These are phyloP conservation scores for Aspergillus sp. DNA, from an alignment of 2,329 filamentous ascomycete genomes.

Conservation along the genomic window DNA sequence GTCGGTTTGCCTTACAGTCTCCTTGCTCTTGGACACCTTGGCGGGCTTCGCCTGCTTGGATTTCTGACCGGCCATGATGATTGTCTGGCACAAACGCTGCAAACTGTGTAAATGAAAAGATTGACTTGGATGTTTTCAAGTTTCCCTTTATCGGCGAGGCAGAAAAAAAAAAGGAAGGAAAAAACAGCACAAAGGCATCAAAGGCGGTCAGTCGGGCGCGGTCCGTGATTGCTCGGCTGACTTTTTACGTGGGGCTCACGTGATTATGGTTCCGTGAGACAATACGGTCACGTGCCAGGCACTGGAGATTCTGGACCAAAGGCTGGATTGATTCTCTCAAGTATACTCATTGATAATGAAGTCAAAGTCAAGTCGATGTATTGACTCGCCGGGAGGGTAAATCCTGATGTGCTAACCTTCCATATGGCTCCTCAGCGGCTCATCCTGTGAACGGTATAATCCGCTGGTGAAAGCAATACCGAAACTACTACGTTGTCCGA, in stretches of 20 bases:
- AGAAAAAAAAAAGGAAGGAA: neutral
- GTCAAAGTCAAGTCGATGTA: neutral
- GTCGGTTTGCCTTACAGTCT: conserved; percentile 18
- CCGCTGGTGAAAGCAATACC: neutral
- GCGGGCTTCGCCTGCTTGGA: conserved; percentile 24
- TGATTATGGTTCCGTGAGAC: neutral
- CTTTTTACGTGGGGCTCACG: neutral
- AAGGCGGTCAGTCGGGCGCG: neutral
- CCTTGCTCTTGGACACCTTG: conserved; percentile 30
- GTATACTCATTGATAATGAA: neutral
- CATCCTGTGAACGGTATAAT: neutral
- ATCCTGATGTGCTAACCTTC: too few species aligned
- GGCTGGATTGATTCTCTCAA: too few species aligned
- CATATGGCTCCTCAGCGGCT: neutral
- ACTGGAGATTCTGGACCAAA: neutral
- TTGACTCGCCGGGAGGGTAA: too few species aligned
- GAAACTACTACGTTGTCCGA: neutral
- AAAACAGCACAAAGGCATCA: neutral
- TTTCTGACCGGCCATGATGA: conserved; percentile 32
- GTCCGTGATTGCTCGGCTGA: neutral
- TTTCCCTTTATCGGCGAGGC: neutral
- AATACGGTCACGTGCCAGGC: neutral
- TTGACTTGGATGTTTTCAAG: neutral
- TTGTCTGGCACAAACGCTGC: neutral
- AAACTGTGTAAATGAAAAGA: neutral